phyloP scores from a whole-genome alignment of 2,329 filamentous ascomycete genomes.

The Epichloe amarillans region DNA sequence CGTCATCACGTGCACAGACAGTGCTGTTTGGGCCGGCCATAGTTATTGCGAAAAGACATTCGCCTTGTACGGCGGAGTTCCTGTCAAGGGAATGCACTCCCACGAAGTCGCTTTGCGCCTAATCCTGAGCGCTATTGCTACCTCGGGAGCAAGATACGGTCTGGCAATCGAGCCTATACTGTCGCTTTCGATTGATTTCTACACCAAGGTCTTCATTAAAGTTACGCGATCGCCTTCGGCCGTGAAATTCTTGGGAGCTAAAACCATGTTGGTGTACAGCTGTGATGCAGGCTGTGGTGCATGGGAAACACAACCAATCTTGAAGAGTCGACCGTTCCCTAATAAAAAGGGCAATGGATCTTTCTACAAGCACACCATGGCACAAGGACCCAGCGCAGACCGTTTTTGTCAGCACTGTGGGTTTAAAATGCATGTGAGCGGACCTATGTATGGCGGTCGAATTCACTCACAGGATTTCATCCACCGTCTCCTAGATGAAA shows the following conservation, averaged over 20 bases:
- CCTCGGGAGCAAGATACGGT: conserved; percentile 72
- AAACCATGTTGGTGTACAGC: conserved; percentile 85
- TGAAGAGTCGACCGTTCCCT: conserved; percentile 49
- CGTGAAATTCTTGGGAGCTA: conserved; percentile 82
- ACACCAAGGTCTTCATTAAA: conserved; percentile 76
- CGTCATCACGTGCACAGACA: conserved; percentile 93
- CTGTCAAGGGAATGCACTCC: conserved; percentile 70
- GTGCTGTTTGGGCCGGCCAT: conserved; percentile 85
- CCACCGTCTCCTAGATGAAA: conserved; percentile 57
- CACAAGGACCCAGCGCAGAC: conserved; percentile 54
- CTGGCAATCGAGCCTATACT: conserved; percentile 80
- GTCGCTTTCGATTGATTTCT: conserved; percentile 92
- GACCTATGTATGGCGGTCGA: conserved; percentile 89
- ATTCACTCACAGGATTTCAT: conserved; percentile 79
- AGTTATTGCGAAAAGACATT: conserved; percentile 92
- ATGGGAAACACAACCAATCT: conserved; percentile 71
- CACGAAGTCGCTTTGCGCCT: conserved; percentile 84
- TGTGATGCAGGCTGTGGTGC: conserved; percentile 87
- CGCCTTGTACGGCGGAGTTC: conserved; percentile 82
- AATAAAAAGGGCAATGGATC: conserved; percentile 61
- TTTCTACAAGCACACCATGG: conserved; percentile 68
- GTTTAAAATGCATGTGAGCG: conserved; percentile 72
- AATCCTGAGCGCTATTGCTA: conserved; percentile 70
- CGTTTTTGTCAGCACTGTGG: conserved; percentile 71
- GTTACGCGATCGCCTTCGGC: conserved; percentile 67